Percentiles rank a stretch among this genome's conserved stretches.
phyloP scores from a whole-genome alignment of 2,329 filamentous ascomycete genomes.

The Pseudocercospora musae region DNA sequence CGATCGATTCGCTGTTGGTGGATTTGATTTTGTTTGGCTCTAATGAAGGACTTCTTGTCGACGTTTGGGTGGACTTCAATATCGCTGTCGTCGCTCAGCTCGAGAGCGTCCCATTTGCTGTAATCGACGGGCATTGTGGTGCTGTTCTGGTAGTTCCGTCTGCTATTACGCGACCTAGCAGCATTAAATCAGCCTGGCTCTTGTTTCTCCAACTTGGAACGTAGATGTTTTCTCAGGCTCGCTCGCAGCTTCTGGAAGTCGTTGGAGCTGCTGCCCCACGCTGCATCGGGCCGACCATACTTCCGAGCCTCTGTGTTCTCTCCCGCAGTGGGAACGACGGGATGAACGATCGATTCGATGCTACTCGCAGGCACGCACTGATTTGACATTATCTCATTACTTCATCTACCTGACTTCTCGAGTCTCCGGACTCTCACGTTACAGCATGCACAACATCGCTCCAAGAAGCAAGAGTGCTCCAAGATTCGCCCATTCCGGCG shows the following conservation, averaged over 20 bases:
- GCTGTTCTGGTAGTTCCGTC: not conserved
- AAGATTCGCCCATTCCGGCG: not conserved
- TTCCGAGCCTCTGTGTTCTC: not conserved
- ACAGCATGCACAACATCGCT: conserved; percentile 4
- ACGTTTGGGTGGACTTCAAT: conserved; percentile 98
- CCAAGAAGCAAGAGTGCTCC: conserved; percentile 1
- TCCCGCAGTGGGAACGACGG: too few species aligned
- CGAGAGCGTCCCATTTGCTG: conserved; percentile 81
- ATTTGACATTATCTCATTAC: not conserved
- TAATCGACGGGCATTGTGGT: conserved; percentile 60
- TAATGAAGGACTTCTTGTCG: conserved; percentile 97
- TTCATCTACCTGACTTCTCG: not conserved
- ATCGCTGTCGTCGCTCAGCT: conserved; percentile 97
- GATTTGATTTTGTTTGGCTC: conserved; percentile 96
- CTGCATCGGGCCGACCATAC: not conserved
- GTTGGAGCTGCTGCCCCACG: not conserved
- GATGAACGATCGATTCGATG: too few species aligned
- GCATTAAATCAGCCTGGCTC: not conserved
- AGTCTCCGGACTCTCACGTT: not conserved
- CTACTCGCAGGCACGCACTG: too few species aligned
- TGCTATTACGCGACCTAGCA: not conserved
- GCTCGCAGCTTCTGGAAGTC: not conserved
- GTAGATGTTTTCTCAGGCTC: not conserved
- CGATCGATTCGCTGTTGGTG: conserved; percentile 85
- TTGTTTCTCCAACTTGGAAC: not conserved